Evolutionary conservation across 352 stramenopile genomes (phyloP).

Genomic region (Pythium chondricola): DNA sequence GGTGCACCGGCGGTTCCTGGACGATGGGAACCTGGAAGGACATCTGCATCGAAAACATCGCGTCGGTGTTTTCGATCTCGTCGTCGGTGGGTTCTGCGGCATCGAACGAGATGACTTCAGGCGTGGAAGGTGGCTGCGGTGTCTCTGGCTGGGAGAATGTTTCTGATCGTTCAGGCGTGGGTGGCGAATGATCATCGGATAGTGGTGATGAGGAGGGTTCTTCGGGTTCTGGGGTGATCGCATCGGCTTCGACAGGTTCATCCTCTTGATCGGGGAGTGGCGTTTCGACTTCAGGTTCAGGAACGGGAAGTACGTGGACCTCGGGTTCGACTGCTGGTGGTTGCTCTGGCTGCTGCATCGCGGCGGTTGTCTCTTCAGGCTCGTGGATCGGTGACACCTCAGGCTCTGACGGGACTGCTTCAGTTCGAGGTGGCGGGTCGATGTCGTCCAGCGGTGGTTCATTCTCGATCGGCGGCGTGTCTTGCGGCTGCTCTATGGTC

Average conservation of each 20-base stretch:
- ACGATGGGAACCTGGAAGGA: background rate
- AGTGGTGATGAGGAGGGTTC: too few species aligned
- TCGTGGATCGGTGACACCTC: background rate
- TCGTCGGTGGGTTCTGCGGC: too few species aligned
- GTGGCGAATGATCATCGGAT: too few species aligned
- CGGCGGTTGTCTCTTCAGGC: slow-evolving; percentile 7
- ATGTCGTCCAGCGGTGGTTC: background rate
- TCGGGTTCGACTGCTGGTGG: slow-evolving; percentile 1
- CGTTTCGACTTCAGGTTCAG: background rate
- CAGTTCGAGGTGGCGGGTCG: too few species aligned
- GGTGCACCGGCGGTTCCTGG: background rate
- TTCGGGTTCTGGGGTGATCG: too few species aligned
- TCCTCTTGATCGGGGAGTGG: too few species aligned
- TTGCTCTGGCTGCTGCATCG: background rate
- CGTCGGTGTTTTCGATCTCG: background rate
- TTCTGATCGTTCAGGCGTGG: too few species aligned
- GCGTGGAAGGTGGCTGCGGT: too few species aligned
- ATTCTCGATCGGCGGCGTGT: background rate
- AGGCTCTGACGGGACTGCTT: background rate
- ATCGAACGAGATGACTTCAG: too few species aligned
- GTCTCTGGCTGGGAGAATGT: too few species aligned
- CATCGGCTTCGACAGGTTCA: too few species aligned
- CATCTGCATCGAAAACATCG: background rate
- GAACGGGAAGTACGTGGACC: background rate
- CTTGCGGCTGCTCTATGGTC: too few species aligned